Evolutionary conservation across 2,329 filamentous ascomycete genomes (phyloP), one percentile per base, ranked within the genome.

Genomic region (Fusarium sacchari): DNA sequence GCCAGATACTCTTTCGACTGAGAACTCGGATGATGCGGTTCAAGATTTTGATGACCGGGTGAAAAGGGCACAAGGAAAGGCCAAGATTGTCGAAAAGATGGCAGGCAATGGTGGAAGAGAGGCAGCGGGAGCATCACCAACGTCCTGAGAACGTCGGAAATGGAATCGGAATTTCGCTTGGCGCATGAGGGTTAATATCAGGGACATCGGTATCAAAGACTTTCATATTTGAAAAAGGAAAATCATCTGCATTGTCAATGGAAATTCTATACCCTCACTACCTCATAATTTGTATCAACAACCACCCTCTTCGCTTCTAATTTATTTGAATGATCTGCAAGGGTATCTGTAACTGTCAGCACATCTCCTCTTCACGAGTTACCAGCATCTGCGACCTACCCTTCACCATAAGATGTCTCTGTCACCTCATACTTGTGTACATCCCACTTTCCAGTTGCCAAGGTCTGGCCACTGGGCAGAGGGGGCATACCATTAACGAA

Each of bases 11-110:
- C 83, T 98, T 47, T 91, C 91, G 22, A 95, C 91, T 26, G 88
- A 92, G 67, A 99, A 99, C 80, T 92, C 90, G 9, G 96, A 98
- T 79, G 94, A 97, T 52, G 92, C 92, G 1, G 95, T 99, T 28
- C 92, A 93, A 57, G 95, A 98, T 78, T 95, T 97, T 78, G 96
- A 99, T 78, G 94, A 98, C 80, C 88, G 95, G 18, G 80, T 97
- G 43, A 96, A 95, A 83, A 89, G 94, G 72, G 96, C 95, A 8
- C 89, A 91, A 75, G 93, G 93, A 7, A 98, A 97, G 81, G 89
- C 90, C 3, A 97, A 96, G 82, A 88, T 99, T 52, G 91, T 98
- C 49, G 93, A 96, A 81, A 91, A 91, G 68, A 90, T 94, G 74
- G 78, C 88, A 3, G 85, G 85, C 1, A 77, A 71, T 58, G 66